Base-by-base conservation (phyloP, 2,329 filamentous ascomycete species). In the Trichoderma citrinoviride region DNA sequence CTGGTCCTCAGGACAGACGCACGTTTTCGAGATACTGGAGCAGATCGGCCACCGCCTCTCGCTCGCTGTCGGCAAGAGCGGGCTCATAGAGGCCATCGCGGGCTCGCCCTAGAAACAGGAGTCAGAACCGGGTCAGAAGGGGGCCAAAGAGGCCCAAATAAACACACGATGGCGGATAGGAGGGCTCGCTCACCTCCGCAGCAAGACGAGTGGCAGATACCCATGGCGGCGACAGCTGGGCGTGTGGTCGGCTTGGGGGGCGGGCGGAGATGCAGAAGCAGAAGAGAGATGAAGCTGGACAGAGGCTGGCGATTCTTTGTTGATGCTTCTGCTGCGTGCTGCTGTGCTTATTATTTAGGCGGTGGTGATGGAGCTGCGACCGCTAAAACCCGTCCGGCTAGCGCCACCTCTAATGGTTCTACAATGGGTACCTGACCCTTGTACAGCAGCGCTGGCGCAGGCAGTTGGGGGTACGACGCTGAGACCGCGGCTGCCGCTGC, bases 1-100 rank as follows among this genome's bases (percentile, higher is more conserved):
- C 7, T 27, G 43, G 23, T 25, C 21, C 47, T n/a, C n/a, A 7
- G 33, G 29, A 17, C 29, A 29, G 43, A 81, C 86, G 69, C 82
- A 98, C 95, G 76, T 98, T 97, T 80, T 99, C 95, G 70, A 99
- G 88, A 77, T 96, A 98, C 76, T 94, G 91, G 19, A 99, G 83
- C 66, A 99, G 83, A 77, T 99, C 95, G 70, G 95, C 93, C 63
- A 99, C 95, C 63, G 95, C 95, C 81, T 98, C 95, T 73, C 95
- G 88, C 81, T 99, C 95, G 80, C 91, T 96, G 76, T 99, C 95
- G 73, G 93, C 93, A 68, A 99, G 86, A 64, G 95, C 91, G 60
- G 90, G 90, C 77, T 95, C 91, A 77, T 94, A 93, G 69, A 92
- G 84, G 70, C 88, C 89, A 84, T 94, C 91, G 78, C 89, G 89